phyloP scores from a whole-genome alignment of 306 rosid genomes.

The Pterocarpus santalinus region DNA sequence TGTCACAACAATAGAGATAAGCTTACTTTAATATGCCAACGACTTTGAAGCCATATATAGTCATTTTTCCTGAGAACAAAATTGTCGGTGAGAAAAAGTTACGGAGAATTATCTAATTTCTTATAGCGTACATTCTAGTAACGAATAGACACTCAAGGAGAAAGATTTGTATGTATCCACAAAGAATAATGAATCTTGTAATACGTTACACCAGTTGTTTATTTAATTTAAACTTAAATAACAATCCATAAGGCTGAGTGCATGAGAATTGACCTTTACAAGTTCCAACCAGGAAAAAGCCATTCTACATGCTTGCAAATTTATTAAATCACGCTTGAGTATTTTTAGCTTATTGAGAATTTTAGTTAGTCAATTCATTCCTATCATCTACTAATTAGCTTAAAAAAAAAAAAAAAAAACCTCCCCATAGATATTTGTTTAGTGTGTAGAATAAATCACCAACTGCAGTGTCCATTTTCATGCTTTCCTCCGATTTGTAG shows the following conservation, averaged over 20 bases:
- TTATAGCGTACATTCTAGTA: too few relatives aligned
- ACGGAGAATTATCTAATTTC: too few relatives aligned
- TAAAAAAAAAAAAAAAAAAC: too few relatives aligned
- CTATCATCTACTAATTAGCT: background rate
- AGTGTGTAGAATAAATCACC: slow-evolving; percentile 5
- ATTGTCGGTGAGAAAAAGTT: too few relatives aligned
- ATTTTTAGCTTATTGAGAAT: background rate
- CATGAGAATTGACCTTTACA: slow-evolving; percentile 11
- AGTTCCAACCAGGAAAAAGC: background rate
- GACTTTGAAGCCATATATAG: too few relatives aligned
- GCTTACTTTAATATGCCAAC: too few relatives aligned
- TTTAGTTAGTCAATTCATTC: background rate
- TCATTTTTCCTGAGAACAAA: too few relatives aligned
- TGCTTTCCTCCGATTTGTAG: background rate
- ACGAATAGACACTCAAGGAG: too few relatives aligned
- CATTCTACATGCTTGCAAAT: slow-evolving; percentile 15
- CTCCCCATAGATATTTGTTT: background rate
- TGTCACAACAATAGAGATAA: too few relatives aligned
- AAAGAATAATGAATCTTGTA: background rate
- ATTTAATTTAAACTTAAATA: background rate
- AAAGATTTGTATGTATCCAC: background rate
- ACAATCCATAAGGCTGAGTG: background rate
- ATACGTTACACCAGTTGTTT: too few relatives aligned
- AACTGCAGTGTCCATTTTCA: slow-evolving; percentile 11
- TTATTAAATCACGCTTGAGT: background rate